These are phyloP conservation scores for Jacaranda mimosifolia DNA, from an alignment of 257 asterid genomes.

Conservation along the genomic window DNA sequence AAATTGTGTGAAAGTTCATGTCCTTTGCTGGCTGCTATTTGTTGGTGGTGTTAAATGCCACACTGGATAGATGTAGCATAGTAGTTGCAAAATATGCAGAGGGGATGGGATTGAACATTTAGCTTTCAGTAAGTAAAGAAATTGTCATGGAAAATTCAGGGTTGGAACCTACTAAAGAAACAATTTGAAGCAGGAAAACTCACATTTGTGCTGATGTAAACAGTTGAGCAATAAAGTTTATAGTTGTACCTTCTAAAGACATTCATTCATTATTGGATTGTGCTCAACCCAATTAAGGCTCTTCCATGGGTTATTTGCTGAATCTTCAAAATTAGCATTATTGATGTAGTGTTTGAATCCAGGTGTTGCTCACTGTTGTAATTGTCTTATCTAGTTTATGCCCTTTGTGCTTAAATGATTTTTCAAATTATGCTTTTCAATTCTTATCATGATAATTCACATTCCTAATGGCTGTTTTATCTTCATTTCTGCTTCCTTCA, in stretches of 20 bases:
- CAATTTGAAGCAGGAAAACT: slow-evolving; percentile 7
- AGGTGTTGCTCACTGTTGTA: not conserved
- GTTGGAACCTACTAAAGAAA: not conserved
- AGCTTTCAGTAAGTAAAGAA: slow-evolving; percentile 29
- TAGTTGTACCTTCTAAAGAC: not conserved
- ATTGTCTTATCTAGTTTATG: slow-evolving; percentile 6
- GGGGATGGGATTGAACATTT: not conserved
- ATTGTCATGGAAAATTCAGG: not conserved
- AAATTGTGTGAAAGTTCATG: slow-evolving; percentile 7
- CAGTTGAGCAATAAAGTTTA: not conserved
- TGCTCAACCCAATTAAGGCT: too few relatives aligned
- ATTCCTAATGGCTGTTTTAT: slow-evolving; percentile 23
- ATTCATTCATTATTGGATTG: too few relatives aligned
- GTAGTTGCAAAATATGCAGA: too few relatives aligned
- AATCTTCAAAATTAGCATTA: not conserved
- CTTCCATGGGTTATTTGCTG: not conserved
- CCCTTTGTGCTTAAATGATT: not conserved
- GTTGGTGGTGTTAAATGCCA: slow-evolving; percentile 11
- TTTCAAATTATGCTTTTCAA: not conserved
- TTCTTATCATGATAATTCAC: slow-evolving; percentile 10
- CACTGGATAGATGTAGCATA: too few relatives aligned
- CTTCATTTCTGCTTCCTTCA: slow-evolving; percentile 35
- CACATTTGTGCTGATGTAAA: not conserved
- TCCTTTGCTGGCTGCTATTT: not conserved
- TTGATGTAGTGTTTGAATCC: not conserved